Base-by-base conservation (phyloP, 495 filamentous ascomycete species). In the Pyronema omphalodes region DNA sequence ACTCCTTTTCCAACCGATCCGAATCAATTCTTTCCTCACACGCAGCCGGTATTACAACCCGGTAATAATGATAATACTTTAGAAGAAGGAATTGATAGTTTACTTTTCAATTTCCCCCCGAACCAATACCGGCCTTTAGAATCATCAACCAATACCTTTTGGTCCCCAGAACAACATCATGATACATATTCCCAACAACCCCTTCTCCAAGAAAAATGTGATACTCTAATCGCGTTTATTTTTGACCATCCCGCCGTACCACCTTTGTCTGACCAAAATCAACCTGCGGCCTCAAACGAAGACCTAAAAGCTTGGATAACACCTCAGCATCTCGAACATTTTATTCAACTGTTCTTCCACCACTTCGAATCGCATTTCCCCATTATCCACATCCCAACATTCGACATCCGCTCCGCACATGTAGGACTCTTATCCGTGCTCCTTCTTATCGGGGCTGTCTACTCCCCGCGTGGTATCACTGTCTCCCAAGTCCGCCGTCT, bases 361-460 rank as follows among this genome's bases (percentile, higher is more conserved):
- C 75, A 80, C 62, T 83, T 77, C 60, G 76, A 82, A 55, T 70
- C 71, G 53, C 81, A 83, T 65, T 80, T 82, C 64, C 74, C 81
- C n/a, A 72, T 82, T 57, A 69, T 84, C 11, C 81, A 84, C 57
- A 69, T 80, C 57, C 77, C 81, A 43, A 80, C 79, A 1, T 83
- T 84, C 62, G 71, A 76, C 53, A 71, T 78, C 35, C 66, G 73
- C 50, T 70, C 73, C n/a, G 72, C 74, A 39, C 76, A 77, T 60
- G 72, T 76, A 45, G 77, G 77, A 19, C 69, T 83, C 15, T 60
- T 81, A 36, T 66, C 81, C 12, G 70, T 73, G 15, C 79, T 84
- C 71, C 73, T 83, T 53, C 80, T 74, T 55, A 69, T 82, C 56
- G 80, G 80, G 14, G 79, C 80, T 33, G 79, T 81, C 23, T 84